Evolutionary conservation across 768 basidiomycete species (phyloP), one percentile per base, ranked within the genome.

Genomic region (Termitomyces sp.): DNA sequence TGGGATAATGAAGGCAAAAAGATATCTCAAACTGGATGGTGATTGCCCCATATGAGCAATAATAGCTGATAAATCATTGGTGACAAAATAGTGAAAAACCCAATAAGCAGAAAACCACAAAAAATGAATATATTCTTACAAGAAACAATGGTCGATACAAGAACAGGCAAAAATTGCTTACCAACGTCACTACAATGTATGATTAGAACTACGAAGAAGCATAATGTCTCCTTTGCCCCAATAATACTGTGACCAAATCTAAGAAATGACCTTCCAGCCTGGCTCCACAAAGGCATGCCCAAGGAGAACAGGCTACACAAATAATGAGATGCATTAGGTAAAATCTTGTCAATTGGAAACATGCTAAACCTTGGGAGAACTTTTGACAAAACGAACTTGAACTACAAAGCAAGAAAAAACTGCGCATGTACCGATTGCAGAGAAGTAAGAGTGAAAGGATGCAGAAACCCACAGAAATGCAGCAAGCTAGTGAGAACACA

Each of bases 21-120:
- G 6, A 3, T 29, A 29, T 6, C 29, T 29, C 4, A 29, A 29
- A 29, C 6, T 29, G 6, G 29, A 29, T 29, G 29, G 6, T 3
- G 29, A 29, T 3, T 29, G 29, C 6, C 29, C 29, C 3, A 29
- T 3, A 29, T 29, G 29, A 6, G 29, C 50, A 1, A 0, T 1
- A 0, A 10, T 51, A 5, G 34, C 22, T 16, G 69, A 75, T 54
- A 62, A 56, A 33, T 70, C 0, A 58, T 72, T 4, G 59, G 56
- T 0, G 31, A 44, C 5, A 59, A 58, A 33, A 48, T 47, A 4
- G 0, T 4, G 0, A 29, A 50, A 5, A 33, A 34, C 9, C 22
- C 3, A 0, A n/a, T 33, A 13, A n/a, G 9, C 1, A 5, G 5
- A 28, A n/a, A 13, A 31, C 3, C 5, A 18, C 6, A 15, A 10